Base-by-base conservation (phyloP, 2,329 filamentous ascomycete genomes). In the Zymoseptoria crescenta region DNA sequence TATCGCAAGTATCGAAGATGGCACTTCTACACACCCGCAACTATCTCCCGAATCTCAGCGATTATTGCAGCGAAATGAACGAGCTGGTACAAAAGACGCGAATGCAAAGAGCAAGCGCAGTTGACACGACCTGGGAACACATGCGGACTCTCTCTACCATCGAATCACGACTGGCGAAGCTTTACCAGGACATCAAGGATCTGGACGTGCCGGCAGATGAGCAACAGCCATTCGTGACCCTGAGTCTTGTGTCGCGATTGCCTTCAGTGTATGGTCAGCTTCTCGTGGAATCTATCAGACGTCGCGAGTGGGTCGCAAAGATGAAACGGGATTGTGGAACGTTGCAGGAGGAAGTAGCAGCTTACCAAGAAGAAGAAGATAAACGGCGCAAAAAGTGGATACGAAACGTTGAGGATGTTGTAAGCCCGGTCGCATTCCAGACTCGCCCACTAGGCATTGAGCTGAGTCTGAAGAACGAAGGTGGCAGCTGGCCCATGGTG, bases 231-330 rank as follows among this genome's bases (percentile, higher is more conserved):
- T 92, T 96, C 70, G 87, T 96, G 63, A 83, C 89, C 49, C 80
- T 99, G 21, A 85, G 87, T 19, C 80, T 90, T 21, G 87, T 96
- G 41, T 87, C 92, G 50, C 86, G 92, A 63, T 81, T 97, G 29
- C 94, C 94, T 0, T 87, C 88, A 58, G 86, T 96, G 67, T 99
- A 97, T 72, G 92, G 92, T 0, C 92, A 91, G 2, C 88, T 96
- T 59, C 78, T 96, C 20, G 83, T 90, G 3, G 94, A 99, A 74
- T 88, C 91, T 16, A 84, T 96, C 49, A 84, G 89, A 59, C 86
- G 94, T 21, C 86, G 86, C 35, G 92, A 96, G 74, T 99, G 94
- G 92, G 85, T 84, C 10, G 90, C 96, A 56, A 96, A 96, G 74
- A 87, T 97, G 73, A 90, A 88, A 70, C 82, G 84, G 2, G 94